Evolutionary conservation across 2,329 filamentous ascomycete species (phyloP), one percentile per base, ranked within the genome.

Genomic region (Curvularia eragrostidis): DNA sequence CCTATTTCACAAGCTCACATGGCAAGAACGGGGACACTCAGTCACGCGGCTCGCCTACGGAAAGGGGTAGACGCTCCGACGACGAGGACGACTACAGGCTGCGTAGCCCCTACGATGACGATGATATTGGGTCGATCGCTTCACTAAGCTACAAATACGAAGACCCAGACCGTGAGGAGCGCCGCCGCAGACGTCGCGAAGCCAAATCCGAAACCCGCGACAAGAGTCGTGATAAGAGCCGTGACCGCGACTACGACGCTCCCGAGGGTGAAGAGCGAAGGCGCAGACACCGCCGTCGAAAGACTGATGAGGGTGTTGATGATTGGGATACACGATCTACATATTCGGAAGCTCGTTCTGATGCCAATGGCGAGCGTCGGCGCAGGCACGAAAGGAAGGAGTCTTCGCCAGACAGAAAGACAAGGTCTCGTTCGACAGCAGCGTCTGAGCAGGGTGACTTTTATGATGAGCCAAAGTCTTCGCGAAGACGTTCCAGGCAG

Each of bases 241-340:
- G 73, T 18, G 76, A 80, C 10, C 65, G 70, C 23, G 65, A 67
- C 23, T 75, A 76, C 41, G 69, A 65, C 5, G 66, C 75, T 15
- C 68, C 72, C 18, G 68, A 74, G 23, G 71, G 65, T 13, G 63
- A 58, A 12, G 72, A 75, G 32, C 64, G 64, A 28, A 74, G 65
- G 51, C 70, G 67, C 43, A 70, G 72, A 44, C 75, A 76, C 52
- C 73, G 75, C 19, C 74, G 77, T 24, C 59, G 71, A 41, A 66
- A 64, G n/a, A 67, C 73, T 54, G 73, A 73, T 19, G 74, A 77
- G 48, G 58, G 69, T 38, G 63, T 69, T 12, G 78, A 80, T 41
- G 75, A 78, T 48, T 77, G 77, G 55, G 78, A 80, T 49, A 67
- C 75, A 1, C 71, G 73, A 44, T 81, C 79, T 12, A 72, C 77